phyloP scores from a whole-genome alignment of 371 early-diverging fungal genomes.

The Mucor circinelloides region DNA sequence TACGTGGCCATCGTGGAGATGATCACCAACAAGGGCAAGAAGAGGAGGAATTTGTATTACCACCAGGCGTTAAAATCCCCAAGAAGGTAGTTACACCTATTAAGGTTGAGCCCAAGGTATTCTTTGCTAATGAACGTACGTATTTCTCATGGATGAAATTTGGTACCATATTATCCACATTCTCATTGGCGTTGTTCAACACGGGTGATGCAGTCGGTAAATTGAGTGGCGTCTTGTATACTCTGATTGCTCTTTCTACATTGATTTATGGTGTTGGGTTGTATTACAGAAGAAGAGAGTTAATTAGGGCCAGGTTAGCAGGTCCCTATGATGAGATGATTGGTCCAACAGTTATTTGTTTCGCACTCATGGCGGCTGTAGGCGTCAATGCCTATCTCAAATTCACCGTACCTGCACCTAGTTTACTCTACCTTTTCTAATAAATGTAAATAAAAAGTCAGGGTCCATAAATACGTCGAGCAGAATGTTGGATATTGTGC shows the following conservation, averaged over 20 bases:
- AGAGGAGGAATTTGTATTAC: slow-evolving; percentile 17
- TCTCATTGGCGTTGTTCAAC: slow-evolving; percentile 84
- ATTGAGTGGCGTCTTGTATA: slow-evolving; percentile 81
- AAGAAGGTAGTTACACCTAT: slow-evolving; percentile 80
- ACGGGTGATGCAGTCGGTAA: slow-evolving; percentile 81
- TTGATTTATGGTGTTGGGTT: slow-evolving; percentile 91
- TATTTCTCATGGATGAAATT: slow-evolving; percentile 93
- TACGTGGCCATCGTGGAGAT: not conserved
- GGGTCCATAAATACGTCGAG: not conserved
- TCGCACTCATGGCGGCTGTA: slow-evolving; percentile 87
- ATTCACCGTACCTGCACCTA: slow-evolving; percentile 48
- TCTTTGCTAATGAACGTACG: slow-evolving; percentile 99
- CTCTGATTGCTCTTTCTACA: slow-evolving; percentile 76
- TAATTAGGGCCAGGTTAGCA: slow-evolving; percentile 70
- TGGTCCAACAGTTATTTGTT: slow-evolving; percentile 88
- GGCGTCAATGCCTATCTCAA: slow-evolving; percentile 86
- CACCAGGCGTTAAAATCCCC: slow-evolving; percentile 55
- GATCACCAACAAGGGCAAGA: not conserved
- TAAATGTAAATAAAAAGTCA: not conserved
- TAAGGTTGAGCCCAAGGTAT: slow-evolving; percentile 99
- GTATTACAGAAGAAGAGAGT: slow-evolving; percentile 92
- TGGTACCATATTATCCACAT: slow-evolving; percentile 72
- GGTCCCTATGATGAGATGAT: slow-evolving; percentile 79
- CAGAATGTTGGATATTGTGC: not conserved
- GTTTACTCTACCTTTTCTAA: slow-evolving; percentile 26